phyloP scores from a whole-genome alignment of 1,139 yeast species.

The Debaryomycetaceae sp. region DNA sequence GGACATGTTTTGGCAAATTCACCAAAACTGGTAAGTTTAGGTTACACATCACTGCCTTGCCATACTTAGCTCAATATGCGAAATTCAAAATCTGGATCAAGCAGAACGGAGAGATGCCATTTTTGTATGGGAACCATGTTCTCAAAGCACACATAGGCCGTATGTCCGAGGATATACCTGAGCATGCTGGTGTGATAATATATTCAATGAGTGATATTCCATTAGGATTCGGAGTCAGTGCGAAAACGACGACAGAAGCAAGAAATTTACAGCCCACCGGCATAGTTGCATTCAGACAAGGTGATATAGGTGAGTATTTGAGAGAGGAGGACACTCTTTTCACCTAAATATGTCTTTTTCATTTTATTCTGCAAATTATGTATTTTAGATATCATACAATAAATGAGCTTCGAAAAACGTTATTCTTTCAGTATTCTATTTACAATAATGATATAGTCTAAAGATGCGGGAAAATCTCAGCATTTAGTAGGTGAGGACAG shows the following conservation, averaged over 20 bases:
- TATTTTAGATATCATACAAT: constrained; percentile 2
- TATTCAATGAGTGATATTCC: constrained; percentile 92
- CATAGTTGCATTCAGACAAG: constrained; percentile 93
- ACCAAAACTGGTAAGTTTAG: constrained; percentile 97
- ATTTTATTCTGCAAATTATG: constrained; percentile 1
- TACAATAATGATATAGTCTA: constrained; percentile 3
- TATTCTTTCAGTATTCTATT: constrained; percentile 4
- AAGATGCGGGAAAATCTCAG: neutral
- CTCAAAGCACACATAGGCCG: constrained; percentile 95
- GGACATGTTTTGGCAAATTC: constrained; percentile 92
- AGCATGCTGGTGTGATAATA: constrained; percentile 93
- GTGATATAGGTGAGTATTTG: constrained; percentile 96
- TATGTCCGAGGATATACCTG: constrained; percentile 97
- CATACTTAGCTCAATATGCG: constrained; percentile 80
- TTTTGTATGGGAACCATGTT: constrained; percentile 92
- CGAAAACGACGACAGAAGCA: constrained; percentile 88
- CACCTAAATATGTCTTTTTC: constrained; percentile 43
- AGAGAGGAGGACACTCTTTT: constrained; percentile 97
- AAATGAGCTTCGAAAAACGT: neutral
- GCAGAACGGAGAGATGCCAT: constrained; percentile 98
- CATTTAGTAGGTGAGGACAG: constrained; percentile 23
- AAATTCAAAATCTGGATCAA: constrained; percentile 96
- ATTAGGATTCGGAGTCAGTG: constrained; percentile 92
- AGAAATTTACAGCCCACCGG: constrained; percentile 88
- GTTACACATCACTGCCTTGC: constrained; percentile 87